These are phyloP conservation scores for Saksenaea vasiformis DNA, from an alignment of 371 early-diverging fungal genomes.

Conservation along the genomic window DNA sequence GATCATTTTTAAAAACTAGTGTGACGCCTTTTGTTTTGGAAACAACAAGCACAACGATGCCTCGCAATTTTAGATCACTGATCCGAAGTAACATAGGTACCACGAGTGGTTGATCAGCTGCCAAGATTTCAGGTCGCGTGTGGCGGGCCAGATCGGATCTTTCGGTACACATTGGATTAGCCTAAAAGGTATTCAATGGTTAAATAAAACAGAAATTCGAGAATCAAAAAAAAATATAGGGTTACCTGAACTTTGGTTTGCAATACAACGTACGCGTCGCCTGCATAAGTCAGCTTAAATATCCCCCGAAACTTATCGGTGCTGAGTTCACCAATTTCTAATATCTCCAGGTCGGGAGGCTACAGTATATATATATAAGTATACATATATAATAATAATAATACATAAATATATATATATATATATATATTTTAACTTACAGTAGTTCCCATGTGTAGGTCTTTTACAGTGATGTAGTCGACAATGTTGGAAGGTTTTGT, in stretches of 20 bases:
- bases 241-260: conserved; percentile 93
- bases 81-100: conserved; percentile 96
- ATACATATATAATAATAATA: not conserved
- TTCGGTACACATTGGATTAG: conserved; percentile 77
- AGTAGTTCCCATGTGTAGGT: conserved; percentile 92
- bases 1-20: conserved; percentile 95
- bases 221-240: not conserved
- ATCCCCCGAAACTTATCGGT: conserved; percentile 94
- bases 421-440: conserved; percentile 41
- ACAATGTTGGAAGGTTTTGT: conserved; percentile 90
- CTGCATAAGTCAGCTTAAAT: conserved; percentile 90
- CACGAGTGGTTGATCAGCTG: conserved; percentile 90
- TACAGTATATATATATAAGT: conserved; percentile 23
- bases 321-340: conserved; percentile 96
- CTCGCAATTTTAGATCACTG: conserved; percentile 83
- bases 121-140: conserved; percentile 72
- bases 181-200: conserved; percentile 40
- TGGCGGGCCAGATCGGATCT: conserved; percentile 59
- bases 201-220: not conserved
- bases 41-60: conserved; percentile 92
- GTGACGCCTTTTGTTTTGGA: conserved; percentile 92
- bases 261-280: conserved; percentile 91
- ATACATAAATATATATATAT: not conserved
- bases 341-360: conserved; percentile 96
- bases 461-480: conserved; percentile 86